Conservation (phyloP, 805 yeast genomes). For the Candida michaelii region DNA sequence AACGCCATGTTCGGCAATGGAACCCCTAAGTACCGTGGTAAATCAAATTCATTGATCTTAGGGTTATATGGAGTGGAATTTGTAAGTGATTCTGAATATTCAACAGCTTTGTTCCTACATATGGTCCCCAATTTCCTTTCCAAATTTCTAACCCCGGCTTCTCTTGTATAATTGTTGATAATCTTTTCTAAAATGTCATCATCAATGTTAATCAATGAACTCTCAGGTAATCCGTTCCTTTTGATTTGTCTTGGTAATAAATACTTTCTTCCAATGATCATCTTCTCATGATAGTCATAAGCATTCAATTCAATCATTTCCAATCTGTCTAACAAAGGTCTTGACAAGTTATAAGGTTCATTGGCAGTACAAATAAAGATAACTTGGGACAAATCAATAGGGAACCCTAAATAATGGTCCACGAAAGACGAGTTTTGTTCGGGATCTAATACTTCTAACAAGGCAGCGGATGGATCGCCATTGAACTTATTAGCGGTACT, state of each 20-base stretch:
- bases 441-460: constrained; percentile 85
- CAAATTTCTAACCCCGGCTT: constrained; percentile 80
- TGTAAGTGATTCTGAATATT: constrained; percentile 41
- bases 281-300: constrained; percentile 75
- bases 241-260: constrained; percentile 73
- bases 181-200: constrained; percentile 59
- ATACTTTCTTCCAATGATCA: constrained; percentile 65
- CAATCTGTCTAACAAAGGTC: constrained; percentile 80
- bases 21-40: constrained; percentile 69
- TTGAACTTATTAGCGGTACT: constrained; percentile 46
- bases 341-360: constrained; percentile 65
- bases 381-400: constrained; percentile 78
- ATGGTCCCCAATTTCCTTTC: constrained; percentile 74
- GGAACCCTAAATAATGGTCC: constrained; percentile 85
- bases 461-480: constrained; percentile 90
- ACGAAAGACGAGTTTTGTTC: constrained; percentile 77
- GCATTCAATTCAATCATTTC: constrained; percentile 79
- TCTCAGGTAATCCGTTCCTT: constrained; percentile 59
- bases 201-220: constrained; percentile 44
- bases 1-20: constrained; percentile 45
- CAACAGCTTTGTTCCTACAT: constrained; percentile 82
- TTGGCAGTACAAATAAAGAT: constrained; percentile 86
- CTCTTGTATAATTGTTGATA: constrained; percentile 72
- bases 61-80: constrained; percentile 32
- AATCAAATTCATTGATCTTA: constrained; percentile 49